Conservation (phyloP, 306 rosid species). For the Lotus japonicus region DNA sequence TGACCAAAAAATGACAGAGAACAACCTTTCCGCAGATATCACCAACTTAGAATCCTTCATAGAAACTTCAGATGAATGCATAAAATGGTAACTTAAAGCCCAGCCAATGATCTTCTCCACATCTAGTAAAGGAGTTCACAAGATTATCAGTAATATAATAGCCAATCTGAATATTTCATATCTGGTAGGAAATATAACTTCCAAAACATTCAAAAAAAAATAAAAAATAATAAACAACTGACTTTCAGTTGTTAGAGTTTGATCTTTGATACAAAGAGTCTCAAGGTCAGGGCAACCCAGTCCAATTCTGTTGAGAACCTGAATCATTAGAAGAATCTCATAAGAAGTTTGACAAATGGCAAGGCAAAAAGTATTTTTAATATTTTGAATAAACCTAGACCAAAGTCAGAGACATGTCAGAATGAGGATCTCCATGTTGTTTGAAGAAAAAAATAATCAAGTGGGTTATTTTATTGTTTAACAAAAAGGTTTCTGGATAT, state of each 20-base stretch:
- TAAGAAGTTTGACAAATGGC: constrained; percentile 16
- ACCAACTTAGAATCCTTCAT: constrained; percentile 62
- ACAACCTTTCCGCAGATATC: constrained; percentile 75
- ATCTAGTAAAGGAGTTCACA: constrained; percentile 30
- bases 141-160: not conserved
- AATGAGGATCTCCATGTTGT: not conserved
- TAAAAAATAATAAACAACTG: not conserved
- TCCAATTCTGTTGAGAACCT: constrained; percentile 70
- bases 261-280: constrained; percentile 67
- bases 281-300: constrained; percentile 84
- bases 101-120: constrained; percentile 92
- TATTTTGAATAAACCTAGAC: not conserved
- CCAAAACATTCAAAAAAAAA: not conserved
- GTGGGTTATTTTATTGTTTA: not conserved
- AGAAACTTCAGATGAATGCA: constrained; percentile 56
- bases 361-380: not conserved
- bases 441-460: not conserved
- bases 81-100: constrained; percentile 83
- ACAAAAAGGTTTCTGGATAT: not conserved
- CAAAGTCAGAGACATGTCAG: not conserved
- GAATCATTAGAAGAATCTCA: constrained; percentile 28
- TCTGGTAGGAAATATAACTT: not conserved
- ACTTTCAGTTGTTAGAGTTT: constrained; percentile 74
- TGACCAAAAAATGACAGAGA: not conserved
- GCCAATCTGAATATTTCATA: not conserved